Evolutionary conservation across 352 stramenopile species (phyloP).

Genomic region (Globisporangium mamillatum): DNA sequence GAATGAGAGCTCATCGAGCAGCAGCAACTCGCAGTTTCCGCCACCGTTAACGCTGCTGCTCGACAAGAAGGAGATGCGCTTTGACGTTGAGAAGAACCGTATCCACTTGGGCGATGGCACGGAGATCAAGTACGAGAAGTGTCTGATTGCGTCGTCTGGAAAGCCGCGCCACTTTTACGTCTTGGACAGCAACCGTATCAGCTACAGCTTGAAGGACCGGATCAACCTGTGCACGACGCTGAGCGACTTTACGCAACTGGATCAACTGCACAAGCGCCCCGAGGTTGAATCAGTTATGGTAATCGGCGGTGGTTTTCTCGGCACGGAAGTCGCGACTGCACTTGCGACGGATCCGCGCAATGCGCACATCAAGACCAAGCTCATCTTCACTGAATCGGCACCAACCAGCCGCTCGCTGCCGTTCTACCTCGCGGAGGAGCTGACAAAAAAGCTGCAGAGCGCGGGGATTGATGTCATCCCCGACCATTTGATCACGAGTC

Average conservation of each 20-base stretch:
- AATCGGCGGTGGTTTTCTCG: constrained; percentile 89
- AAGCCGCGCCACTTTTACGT: constrained; percentile 87
- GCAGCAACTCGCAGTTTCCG: constrained; percentile 1
- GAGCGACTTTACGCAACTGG: constrained; percentile 80
- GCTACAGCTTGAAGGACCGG: constrained; percentile 78
- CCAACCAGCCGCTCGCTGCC: constrained; percentile 72
- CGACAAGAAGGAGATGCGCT: constrained; percentile 67
- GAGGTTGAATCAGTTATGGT: constrained; percentile 71
- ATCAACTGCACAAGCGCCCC: constrained; percentile 43
- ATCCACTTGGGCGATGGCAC: constrained; percentile 81
- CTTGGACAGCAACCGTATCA: constrained; percentile 77
- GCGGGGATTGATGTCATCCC: constrained; percentile 70
- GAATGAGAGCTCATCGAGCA: constrained; percentile 17
- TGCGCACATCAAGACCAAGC: constrained; percentile 37
- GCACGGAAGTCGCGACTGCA: constrained; percentile 82
- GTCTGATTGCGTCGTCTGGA: constrained; percentile 82
- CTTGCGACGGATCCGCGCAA: constrained; percentile 65
- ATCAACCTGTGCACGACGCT: constrained; percentile 86
- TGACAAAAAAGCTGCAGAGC: constrained; percentile 47
- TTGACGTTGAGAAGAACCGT: constrained; percentile 85
- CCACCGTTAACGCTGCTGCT: constrained; percentile 74
- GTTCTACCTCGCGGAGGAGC: constrained; percentile 76
- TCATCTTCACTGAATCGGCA: constrained; percentile 55
- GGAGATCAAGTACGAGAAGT: constrained; percentile 82
- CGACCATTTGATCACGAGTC: constrained; percentile 73